phyloP scores from a whole-genome alignment of 2,329 filamentous ascomycete species.

The Neopestalotiopsis sp. region DNA sequence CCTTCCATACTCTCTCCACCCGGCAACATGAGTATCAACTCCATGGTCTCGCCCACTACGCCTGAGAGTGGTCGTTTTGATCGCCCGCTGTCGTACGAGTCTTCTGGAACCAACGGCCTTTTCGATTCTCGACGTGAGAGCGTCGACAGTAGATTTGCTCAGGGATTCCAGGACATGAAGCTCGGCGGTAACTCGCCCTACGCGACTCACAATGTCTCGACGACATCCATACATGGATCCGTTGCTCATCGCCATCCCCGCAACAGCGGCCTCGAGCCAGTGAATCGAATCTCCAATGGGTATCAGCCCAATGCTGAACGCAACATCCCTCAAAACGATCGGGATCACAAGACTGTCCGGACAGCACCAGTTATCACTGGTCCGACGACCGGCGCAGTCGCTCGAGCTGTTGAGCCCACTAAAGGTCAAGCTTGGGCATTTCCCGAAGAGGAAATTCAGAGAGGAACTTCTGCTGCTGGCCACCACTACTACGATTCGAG shows the following conservation, averaged over 20 bases:
- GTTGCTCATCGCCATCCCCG: slow-evolving; percentile 70
- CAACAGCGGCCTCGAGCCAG: slow-evolving; percentile 52
- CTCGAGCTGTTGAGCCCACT: slow-evolving; percentile 76
- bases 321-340: slow-evolving; percentile 50
- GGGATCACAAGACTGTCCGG: slow-evolving; percentile 57
- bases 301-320: slow-evolving; percentile 67
- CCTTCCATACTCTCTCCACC: slow-evolving; percentile 59
- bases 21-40: slow-evolving; percentile 69
- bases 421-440: slow-evolving; percentile 88
- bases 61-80: slow-evolving; percentile 52
- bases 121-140: slow-evolving; percentile 73
- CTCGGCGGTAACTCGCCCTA: slow-evolving; percentile 72
- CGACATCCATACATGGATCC: slow-evolving; percentile 74
- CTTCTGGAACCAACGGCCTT: slow-evolving; percentile 43
- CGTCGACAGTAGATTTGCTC: slow-evolving; percentile 80
- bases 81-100: slow-evolving; percentile 48
- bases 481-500: slow-evolving; percentile 66
- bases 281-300: slow-evolving; percentile 68
- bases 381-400: slow-evolving; percentile 68
- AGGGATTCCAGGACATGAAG: slow-evolving; percentile 71
- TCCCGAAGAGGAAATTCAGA: slow-evolving; percentile 72
- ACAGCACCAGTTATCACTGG: slow-evolving; percentile 80
- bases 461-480: slow-evolving; percentile 52
- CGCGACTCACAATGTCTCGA: slow-evolving; percentile 77
- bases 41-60: slow-evolving; percentile 67